Evolutionary conservation across 2,329 filamentous ascomycete genomes (phyloP), one percentile per base, ranked within the genome.

Genomic region (Penicillium griseofulvum): DNA sequence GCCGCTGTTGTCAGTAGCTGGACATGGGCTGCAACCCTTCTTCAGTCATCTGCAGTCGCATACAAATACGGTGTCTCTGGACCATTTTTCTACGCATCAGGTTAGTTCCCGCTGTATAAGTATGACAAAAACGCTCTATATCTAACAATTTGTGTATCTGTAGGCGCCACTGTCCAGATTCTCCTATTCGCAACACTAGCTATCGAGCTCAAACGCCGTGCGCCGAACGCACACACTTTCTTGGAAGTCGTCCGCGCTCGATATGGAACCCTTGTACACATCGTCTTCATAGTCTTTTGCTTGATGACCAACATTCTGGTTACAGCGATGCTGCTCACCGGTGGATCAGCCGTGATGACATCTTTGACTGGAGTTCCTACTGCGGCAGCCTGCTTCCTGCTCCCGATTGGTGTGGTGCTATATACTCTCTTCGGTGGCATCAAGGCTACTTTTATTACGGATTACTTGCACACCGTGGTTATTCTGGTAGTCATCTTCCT

Each of bases 1-100:
- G 89, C 90, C 5, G 91, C 91, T 16, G 91, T 96, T n/a, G 90
- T 96, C 4, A 92, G 88, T 16, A 91, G 88, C 5, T 96, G 92
- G 91, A 96, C 91, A 0, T 96, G 91, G 91, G 91, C 90, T 0
- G 91, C 90, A 22, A 94, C 90, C 0, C 78, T 93, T 1, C 80
- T 94, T 2, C 90, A 94, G 68, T 89, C 85, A 1, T 87, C 89
- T 0, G 84, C 86, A n/a, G 88, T 96, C 17, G 90, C 89, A 58
- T 96, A 96, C 72, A 80, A 84, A 59, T 93, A 93, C 68, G 85
- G 85, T 47, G 82, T 87, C 44, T 85, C 82, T 2, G 86, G 85
- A 1, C 84, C 85, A 1, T 87, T 88, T 71, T 86, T 79, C 77
- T 84, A 84, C 68, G 89, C 89, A 37, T 81, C 82, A 0, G 85